Conservation (phyloP, 768 basidiomycete species). For the Boletus tomentosulus region DNA sequence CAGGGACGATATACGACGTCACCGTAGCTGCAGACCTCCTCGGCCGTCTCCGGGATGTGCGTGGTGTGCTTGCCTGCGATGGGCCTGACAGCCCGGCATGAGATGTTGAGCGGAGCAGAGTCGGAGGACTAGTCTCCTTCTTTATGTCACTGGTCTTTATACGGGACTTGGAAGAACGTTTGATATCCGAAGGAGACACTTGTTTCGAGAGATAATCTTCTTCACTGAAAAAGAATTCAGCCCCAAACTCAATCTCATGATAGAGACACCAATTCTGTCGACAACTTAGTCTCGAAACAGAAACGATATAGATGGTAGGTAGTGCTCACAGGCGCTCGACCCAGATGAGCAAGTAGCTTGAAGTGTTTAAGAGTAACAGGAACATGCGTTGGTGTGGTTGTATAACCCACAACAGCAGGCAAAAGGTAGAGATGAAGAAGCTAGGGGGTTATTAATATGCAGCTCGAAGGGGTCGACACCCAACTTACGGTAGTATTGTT, state of each 20-base stretch:
- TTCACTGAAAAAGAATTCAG: constrained; percentile 66
- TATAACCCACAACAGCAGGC: constrained; percentile 19
- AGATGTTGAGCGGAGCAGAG: constrained; percentile 23
- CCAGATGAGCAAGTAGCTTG: constrained; percentile 65
- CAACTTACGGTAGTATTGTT: constrained; percentile 40
- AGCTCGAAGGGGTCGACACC: not conserved
- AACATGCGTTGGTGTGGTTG: constrained; percentile 37
- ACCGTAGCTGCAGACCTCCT: constrained; percentile 53
- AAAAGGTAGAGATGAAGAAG: constrained; percentile 46
- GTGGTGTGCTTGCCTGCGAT: constrained; percentile 14
- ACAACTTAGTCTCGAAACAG: constrained; percentile 1
- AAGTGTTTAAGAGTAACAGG: constrained; percentile 77
- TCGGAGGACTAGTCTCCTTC: constrained; percentile 36
- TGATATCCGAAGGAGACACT: constrained; percentile 17
- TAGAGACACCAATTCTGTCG: constrained; percentile 50
- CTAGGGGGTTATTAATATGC: constrained; percentile 26
- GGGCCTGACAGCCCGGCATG: constrained; percentile 13
- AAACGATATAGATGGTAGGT: not conserved
- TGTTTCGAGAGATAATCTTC: constrained; percentile 56
- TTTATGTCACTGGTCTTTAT: constrained; percentile 36
- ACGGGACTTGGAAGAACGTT: constrained; percentile 23
- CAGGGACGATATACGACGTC: constrained; percentile 61
- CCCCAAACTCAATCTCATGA: constrained; percentile 59
- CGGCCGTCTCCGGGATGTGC: constrained; percentile 48
- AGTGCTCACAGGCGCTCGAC: constrained; percentile 52